A percentile compares a stretch with the other conserved stretches of the same genome.
Evolutionary conservation across 2,329 filamentous ascomycete species (phyloP).

Genomic region (Aspergillus candidus): DNA sequence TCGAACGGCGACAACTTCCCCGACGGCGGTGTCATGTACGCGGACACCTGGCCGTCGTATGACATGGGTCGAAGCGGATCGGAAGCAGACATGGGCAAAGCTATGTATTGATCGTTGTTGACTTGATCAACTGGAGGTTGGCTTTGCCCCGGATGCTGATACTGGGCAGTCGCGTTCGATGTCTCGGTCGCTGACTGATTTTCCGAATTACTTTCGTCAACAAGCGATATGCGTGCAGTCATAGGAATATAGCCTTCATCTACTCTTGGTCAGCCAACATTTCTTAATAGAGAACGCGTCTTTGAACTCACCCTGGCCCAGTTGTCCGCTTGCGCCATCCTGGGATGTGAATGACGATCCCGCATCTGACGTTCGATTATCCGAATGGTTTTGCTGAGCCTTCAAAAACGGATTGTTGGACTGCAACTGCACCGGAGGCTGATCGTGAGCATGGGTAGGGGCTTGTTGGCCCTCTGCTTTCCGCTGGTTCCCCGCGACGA

Average conservation of each 20-base stretch:
- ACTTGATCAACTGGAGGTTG: conserved; percentile 1
- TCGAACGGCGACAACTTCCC: conserved; percentile 14
- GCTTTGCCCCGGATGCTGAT: conserved; percentile 8
- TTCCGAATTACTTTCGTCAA: conserved; percentile 24
- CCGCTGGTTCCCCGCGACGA: conserved; percentile 18
- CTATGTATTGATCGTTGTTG: conserved; percentile 3
- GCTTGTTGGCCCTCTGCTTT: conserved; percentile 12
- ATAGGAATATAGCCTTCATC: conserved; percentile 36
- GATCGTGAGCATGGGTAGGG: conserved; percentile 7
- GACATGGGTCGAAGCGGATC: conserved; percentile 6
- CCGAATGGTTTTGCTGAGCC: conserved; percentile 17
- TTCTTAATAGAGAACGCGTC: neutral
- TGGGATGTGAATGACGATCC: conserved; percentile 15
- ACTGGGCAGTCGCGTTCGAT: conserved; percentile 8
- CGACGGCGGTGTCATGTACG: conserved; percentile 1
- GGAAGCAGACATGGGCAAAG: conserved; percentile 12
- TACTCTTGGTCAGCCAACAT: conserved; percentile 15
- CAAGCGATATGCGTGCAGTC: conserved; percentile 33
- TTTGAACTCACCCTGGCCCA: conserved; percentile 29
- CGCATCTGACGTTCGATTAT: conserved; percentile 10
- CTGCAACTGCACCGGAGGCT: conserved; percentile 24
- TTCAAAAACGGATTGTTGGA: conserved; percentile 39
- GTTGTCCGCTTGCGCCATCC: conserved; percentile 20
- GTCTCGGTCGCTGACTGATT: conserved; percentile 24
- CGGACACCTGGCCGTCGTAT: no score